phyloP scores from a whole-genome alignment of 148 eudicot genomes.

The Mesembryanthemum crystallinum region DNA sequence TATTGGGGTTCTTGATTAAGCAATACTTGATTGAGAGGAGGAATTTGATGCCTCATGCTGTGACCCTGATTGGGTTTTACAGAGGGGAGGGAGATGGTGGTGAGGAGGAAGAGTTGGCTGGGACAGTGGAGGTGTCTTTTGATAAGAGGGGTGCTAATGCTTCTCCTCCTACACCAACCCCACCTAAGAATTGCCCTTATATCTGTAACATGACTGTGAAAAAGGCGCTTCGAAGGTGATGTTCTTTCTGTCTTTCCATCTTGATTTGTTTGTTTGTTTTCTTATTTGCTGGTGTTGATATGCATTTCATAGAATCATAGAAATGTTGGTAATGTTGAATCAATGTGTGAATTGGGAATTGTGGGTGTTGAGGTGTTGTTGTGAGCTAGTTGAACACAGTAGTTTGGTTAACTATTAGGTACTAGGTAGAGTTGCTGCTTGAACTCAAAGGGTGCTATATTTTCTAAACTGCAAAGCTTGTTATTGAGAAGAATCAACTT shows the following conservation, averaged over 20 bases:
- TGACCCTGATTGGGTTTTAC: constrained; percentile 62
- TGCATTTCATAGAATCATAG: not conserved
- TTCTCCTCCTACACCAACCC: constrained; percentile 66
- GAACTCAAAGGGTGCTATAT: not conserved
- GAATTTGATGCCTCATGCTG: constrained; percentile 59
- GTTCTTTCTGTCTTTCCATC: not conserved
- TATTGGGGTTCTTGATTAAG: constrained; percentile 59
- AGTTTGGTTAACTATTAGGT: not conserved
- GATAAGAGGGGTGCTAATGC: constrained; percentile 70
- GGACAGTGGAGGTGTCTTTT: constrained; percentile 76
- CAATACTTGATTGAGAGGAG: constrained; percentile 76
- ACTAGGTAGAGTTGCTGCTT: no score
- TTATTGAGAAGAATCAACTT: not conserved
- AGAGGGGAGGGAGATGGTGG: constrained; percentile 31
- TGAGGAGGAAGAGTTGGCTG: constrained; percentile 45
- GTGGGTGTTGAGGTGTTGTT: not conserved
- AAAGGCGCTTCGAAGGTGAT: constrained; percentile 61
- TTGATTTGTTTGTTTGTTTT: not conserved
- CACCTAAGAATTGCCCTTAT: constrained; percentile 80
- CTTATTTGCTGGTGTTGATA: not conserved
- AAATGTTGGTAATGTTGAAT: not conserved
- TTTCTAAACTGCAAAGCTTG: not conserved
- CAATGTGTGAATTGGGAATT: not conserved
- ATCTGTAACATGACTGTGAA: constrained; percentile 88
- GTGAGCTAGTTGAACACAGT: not conserved